These are phyloP conservation scores for Aspergillus egyptiacus DNA, from an alignment of 495 filamentous ascomycete species.

Conservation along the genomic window DNA sequence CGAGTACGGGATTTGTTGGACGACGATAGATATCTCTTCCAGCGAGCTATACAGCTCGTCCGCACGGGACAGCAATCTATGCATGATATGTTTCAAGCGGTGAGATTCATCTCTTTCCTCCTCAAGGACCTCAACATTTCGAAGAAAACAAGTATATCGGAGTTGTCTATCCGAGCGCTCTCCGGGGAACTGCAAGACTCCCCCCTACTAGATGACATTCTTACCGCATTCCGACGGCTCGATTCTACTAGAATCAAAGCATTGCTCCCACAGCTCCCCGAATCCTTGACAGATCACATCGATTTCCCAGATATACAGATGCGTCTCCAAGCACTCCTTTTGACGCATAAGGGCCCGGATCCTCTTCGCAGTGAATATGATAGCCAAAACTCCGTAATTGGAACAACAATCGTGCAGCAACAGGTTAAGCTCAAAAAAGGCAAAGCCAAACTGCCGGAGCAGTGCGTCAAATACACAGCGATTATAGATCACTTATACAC, in stretches of 20 bases:
- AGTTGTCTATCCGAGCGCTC: conserved; percentile 52
- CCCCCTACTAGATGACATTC: conserved; percentile 46
- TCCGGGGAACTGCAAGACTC: conserved; percentile 51
- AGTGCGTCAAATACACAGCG: conserved; percentile 70
- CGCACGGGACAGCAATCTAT: conserved; percentile 37
- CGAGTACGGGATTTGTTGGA: conserved; percentile 45
- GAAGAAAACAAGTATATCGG: conserved; percentile 38
- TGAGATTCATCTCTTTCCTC: conserved; percentile 41
- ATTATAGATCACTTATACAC: conserved; percentile 60
- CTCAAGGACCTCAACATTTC: conserved; percentile 37
- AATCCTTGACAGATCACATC: conserved; percentile 13
- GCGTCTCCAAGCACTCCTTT: conserved; percentile 30
- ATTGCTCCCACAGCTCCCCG: conserved; percentile 20
- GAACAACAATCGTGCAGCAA: conserved; percentile 81
- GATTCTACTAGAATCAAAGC: conserved; percentile 35
- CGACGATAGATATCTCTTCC: conserved; percentile 42
- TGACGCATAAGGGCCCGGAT: conserved; percentile 34
- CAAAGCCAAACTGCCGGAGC: conserved; percentile 64
- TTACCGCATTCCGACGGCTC: conserved; percentile 45
- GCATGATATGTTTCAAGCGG: conserved; percentile 38
- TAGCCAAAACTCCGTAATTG: conserved; percentile 61
- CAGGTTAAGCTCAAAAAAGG: conserved; percentile 81
- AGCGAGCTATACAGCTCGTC: conserved; percentile 29
- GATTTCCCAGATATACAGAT: conserved; percentile 21
- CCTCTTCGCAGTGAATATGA: conserved; percentile 71